Conservation (phyloP, 1,284 basidiomycete species). For the Anthracocystis setariae region DNA sequence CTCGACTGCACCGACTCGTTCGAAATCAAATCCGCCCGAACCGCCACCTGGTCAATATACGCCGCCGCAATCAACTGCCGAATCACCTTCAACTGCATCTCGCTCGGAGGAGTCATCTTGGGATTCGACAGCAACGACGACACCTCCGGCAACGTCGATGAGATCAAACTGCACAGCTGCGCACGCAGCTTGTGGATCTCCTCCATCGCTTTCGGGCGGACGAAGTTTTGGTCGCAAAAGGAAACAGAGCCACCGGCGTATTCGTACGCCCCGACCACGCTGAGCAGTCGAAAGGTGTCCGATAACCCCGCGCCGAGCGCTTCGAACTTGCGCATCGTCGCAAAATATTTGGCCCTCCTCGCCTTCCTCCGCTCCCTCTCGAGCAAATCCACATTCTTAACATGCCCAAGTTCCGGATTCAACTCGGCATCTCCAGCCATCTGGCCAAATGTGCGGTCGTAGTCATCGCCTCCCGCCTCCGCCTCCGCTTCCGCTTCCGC, state of each 20-base stretch:
- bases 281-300: slow-evolving; percentile 87
- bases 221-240: slow-evolving; percentile 90
- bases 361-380: slow-evolving; percentile 74
- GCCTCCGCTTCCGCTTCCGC: slow-evolving; percentile 70
- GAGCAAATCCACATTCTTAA: slow-evolving; percentile 73
- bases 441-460: slow-evolving; percentile 57
- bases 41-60: slow-evolving; percentile 95
- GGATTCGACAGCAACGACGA: slow-evolving; percentile 38
- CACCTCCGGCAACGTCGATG: slow-evolving; percentile 29
- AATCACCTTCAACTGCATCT: slow-evolving; percentile 82
- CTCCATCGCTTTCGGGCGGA: slow-evolving; percentile 96
- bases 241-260: slow-evolving; percentile 79
- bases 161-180: slow-evolving; percentile 72
- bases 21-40: slow-evolving; percentile 82
- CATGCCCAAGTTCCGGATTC: slow-evolving; percentile 69
- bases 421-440: slow-evolving; percentile 70
- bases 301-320: slow-evolving; percentile 84
- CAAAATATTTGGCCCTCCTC: slow-evolving; percentile 74
- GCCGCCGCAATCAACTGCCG: slow-evolving; percentile 87
- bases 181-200: slow-evolving; percentile 97
- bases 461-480: slow-evolving; percentile 74
- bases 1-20: slow-evolving; percentile 35
- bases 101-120: slow-evolving; percentile 52
- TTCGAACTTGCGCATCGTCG: slow-evolving; percentile 75
- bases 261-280: slow-evolving; percentile 95